Base-by-base conservation (phyloP, 1,284 basidiomycete species). In the Apiotrichum veenhuisii region DNA sequence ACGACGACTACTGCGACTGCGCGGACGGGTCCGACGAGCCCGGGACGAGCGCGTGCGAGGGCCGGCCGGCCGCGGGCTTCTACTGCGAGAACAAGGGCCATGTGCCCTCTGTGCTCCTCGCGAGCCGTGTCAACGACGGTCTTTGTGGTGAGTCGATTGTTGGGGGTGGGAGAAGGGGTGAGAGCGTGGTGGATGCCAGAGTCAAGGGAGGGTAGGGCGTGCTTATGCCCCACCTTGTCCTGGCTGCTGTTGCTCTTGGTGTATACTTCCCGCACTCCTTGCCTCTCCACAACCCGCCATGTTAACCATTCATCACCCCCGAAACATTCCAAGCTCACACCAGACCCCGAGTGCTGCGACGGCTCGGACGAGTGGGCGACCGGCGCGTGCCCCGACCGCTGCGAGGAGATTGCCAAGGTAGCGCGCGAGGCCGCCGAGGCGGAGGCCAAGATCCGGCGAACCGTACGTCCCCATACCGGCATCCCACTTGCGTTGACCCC, bases 1-100 rank as follows among this genome's bases (percentile, higher is more conserved):
- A 97, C 72, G 91, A 97, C 72, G 92, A 97, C 75, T 94, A 88
- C 70, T 97, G 93, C 72, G 93, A 97, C 78, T 97, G 93, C 72
- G 80, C 81, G 36, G 94, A 97, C 70, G 92, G 93, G 14, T 91
- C 88, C 55, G 93, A 97, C 67, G 93, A 97, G 74, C 93, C 93
- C 72, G 91, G 92, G 48, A 95, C 93, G 20, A 85, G 88, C 54
- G 93, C 93, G 34, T 96, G 93, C 73, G 82, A 84, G 12, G 65
- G 64, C 23, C 50, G 64, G 4, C 46, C 61, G 26, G 83, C 87
- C 62, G 82, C 81, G 25, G 80, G 75, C 40, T 98, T 97, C 80
- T 91, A 90, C 77, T 99, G 95, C 74, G 78, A 76, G 69, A 98
- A 98, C 73, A 80, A 83, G 51, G 95, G 94, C 0, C 92, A 98